Evolutionary conservation across 1,139 yeast species (phyloP), one percentile per base, ranked within the genome.

Genomic region (Yamadazyma sp.): DNA sequence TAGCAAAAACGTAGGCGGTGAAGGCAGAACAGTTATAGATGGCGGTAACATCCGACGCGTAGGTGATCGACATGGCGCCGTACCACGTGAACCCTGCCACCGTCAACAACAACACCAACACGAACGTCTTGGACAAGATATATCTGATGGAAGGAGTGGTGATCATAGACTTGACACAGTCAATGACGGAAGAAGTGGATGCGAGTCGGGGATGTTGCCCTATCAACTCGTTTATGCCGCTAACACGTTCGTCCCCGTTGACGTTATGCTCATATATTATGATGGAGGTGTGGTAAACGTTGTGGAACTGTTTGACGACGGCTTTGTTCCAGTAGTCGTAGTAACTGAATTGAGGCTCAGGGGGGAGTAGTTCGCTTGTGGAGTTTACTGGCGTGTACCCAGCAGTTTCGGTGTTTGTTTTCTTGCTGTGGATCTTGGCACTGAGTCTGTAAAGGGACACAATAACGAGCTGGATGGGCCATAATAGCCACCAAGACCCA

Each of bases 21-120:
- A 88, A 87, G 0, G 95, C 95, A 10, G 91, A 83, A 55, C 95
- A 87, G 63, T 88, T 88, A 63, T 87, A 88, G 46, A 88, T 88
- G 8, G 96, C 96, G 3, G 96, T 87, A 22, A 88, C 83, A 55
- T 88, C 96, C 2, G 89, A 75, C 0, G 95, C 88, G 29, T 89
- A 85, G 1, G 96, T 83, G 59, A 86, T 63, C 22, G 82, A 72
- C 79, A 88, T 87, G 6, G 96, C 83, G 14, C 86, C 77, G 56
- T 87, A 88, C 96, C 96, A 88, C 1, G 95, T 81, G 31, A 78
- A 69, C 1, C 95, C 96, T 0, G 95, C 96, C 3, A 80, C 49
- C 9, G 87, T 86, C 44, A 88, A 69, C 5, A 87, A 76, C 7
- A 76, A 34, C 2, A 85, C 74, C 28, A 85, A 64, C 2, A 74